A percentile compares a stretch with the other conserved stretches of the same genome.
Evolutionary conservation across 2,329 filamentous ascomycete species (phyloP).

Genomic region (Sarocladium brachiariae): DNA sequence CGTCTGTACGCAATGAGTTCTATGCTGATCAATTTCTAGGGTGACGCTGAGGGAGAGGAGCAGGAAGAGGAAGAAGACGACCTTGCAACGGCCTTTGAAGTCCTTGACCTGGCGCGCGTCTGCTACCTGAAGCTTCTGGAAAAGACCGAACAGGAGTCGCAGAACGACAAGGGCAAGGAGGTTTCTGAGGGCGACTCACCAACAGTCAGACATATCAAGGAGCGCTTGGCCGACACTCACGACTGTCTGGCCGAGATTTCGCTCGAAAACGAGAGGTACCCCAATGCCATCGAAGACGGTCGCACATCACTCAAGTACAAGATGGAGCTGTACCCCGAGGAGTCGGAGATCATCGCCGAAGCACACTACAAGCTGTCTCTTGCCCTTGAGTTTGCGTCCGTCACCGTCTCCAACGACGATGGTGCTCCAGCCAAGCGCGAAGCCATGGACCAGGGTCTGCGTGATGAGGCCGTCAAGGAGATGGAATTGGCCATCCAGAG

Average conservation of each 20-base stretch:
- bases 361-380: slow-evolving; percentile 95
- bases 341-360: slow-evolving; percentile 83
- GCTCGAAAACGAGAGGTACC: slow-evolving; percentile 88
- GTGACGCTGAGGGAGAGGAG: slow-evolving; percentile 29
- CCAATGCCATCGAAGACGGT: slow-evolving; percentile 78
- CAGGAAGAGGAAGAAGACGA: slow-evolving; percentile 63
- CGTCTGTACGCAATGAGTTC: background rate
- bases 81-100: slow-evolving; percentile 71
- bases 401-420: slow-evolving; percentile 52
- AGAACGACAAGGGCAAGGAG: slow-evolving; percentile 36
- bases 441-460: slow-evolving; percentile 59
- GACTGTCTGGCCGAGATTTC: slow-evolving; percentile 93
- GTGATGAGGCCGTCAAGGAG: slow-evolving; percentile 64
- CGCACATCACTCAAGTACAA: slow-evolving; percentile 73
- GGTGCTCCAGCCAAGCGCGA: slow-evolving; percentile 39
- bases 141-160: slow-evolving; percentile 26
- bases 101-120: slow-evolving; percentile 72
- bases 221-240: slow-evolving; percentile 86
- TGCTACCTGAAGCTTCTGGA: slow-evolving; percentile 53
- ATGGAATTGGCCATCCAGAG: slow-evolving; percentile 69
- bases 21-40: background rate
- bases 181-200: slow-evolving; percentile 32
- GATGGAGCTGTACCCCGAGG: slow-evolving; percentile 67
- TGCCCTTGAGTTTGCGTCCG: slow-evolving; percentile 86
- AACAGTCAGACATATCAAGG: slow-evolving; percentile 58